Evolutionary conservation across 768 basidiomycete genomes (phyloP).

Genomic region (Lentinula lateritia): DNA sequence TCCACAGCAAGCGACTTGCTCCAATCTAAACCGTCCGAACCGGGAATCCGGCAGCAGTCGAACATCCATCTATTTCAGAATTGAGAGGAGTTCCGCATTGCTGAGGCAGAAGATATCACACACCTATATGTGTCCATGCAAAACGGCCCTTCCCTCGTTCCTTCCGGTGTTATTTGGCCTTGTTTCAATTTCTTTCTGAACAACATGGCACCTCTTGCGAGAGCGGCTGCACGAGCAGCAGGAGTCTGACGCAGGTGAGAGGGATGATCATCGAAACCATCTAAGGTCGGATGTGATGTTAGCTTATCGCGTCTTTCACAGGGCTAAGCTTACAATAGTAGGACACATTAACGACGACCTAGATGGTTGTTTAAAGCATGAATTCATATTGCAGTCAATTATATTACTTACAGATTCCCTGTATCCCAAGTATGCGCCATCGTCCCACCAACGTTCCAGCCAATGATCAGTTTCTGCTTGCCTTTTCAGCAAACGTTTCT

Average conservation of each 20-base stretch:
- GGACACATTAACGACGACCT: slow-evolving; percentile 88
- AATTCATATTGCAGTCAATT: background rate
- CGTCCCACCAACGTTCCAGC: slow-evolving; percentile 96
- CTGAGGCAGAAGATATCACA: slow-evolving; percentile 7
- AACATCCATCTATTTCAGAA: slow-evolving; percentile 74
- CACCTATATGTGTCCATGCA: slow-evolving; percentile 89
- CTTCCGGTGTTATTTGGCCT: slow-evolving; percentile 61
- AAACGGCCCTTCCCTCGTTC: slow-evolving; percentile 59
- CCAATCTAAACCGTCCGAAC: slow-evolving; percentile 71
- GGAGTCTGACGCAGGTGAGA: slow-evolving; percentile 51
- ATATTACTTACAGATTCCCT: slow-evolving; percentile 64
- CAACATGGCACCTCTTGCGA: slow-evolving; percentile 67
- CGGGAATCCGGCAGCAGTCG: slow-evolving; percentile 81
- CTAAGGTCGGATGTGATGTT: slow-evolving; percentile 28
- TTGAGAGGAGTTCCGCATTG: background rate
- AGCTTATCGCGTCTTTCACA: background rate
- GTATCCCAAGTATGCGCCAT: slow-evolving; percentile 75
- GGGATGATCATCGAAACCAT: slow-evolving; percentile 73
- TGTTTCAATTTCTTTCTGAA: slow-evolving; percentile 67
- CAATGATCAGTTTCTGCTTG: slow-evolving; percentile 62
- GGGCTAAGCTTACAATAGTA: slow-evolving; percentile 67
- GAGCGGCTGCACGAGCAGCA: slow-evolving; percentile 62
- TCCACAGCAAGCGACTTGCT: slow-evolving; percentile 59
- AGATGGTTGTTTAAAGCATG: slow-evolving; percentile 1
- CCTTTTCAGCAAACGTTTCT: slow-evolving; percentile 53